These are phyloP conservation scores for Luffa acutangula DNA, from an alignment of 306 rosid species.

Conservation along the genomic window DNA sequence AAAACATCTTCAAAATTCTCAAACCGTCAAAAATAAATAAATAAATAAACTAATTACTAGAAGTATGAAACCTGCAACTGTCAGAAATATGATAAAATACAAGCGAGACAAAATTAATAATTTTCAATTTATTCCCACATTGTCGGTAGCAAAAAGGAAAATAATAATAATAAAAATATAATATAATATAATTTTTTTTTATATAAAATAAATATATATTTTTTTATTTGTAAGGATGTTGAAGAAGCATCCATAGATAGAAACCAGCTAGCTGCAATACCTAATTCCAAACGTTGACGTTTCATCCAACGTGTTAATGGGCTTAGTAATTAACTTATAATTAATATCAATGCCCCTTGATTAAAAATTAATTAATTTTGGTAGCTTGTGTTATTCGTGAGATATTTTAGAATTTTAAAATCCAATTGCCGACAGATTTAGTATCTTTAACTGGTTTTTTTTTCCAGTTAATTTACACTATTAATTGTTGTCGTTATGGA, in stretches of 20 bases:
- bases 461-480: background rate
- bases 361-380: background rate
- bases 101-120: background rate
- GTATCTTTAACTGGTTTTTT: background rate
- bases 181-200: too few relatives aligned
- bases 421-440: background rate
- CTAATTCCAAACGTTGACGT: constrained; percentile 1
- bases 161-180: too few relatives aligned
- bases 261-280: constrained; percentile 3
- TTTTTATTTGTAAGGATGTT: background rate
- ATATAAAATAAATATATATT: background rate
- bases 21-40: background rate
- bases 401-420: background rate
- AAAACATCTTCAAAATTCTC: background rate
- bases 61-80: background rate
- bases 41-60: too few relatives aligned
- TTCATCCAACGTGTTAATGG: background rate
- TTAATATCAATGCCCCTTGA: background rate
- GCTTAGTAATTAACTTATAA: background rate
- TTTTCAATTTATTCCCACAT: background rate
- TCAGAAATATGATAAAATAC: background rate
- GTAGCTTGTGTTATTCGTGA: background rate
- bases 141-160: background rate
- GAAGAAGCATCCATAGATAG: background rate
- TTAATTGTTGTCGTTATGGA: background rate